Evolutionary conservation across 169 alveolate genomes (phyloP), one percentile per base, ranked within the genome.

Genomic region (Cryptosporidium muris): DNA sequence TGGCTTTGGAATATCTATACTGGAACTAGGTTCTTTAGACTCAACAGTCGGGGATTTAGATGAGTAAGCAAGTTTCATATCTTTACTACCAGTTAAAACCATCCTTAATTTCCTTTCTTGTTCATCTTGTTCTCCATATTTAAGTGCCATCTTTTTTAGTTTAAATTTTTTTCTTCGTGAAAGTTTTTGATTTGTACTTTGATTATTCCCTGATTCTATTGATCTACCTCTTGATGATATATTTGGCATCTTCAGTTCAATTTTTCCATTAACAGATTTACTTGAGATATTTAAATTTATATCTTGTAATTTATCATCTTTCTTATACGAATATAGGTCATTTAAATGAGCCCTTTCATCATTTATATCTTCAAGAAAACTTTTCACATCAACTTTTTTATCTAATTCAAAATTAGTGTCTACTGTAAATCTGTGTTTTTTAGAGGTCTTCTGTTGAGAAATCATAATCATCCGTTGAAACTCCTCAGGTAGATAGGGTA

Each of bases 91-190:
- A 47, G 89, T 88, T 34, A 94, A 60, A 67, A 91, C 66, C 93
- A 92, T 60, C 66, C 88, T 88, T 43, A 91, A 45, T 80, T 91
- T 81, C 74, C 92, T 88, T 63, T 94, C 97, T 58, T 94, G 95
- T 12, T 94, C 95, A 67, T 90, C 93, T 80, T 92, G 90, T 38
- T 94, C 97, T 2, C 88, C 94, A 64, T 93, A 92, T 80, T 93
- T 92, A 58, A 91, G 90, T 67, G 92, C 91, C 34, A 90, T 81
- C 89, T 92, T 92, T 58, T 90, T 88, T 5, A 92, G 62, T 74
- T 92, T 92, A 16, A 89, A 89, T 56, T 89, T 80, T 80, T 91
- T 91, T 5, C 95, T 93, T 54, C 96, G 88, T 5, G 93, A 89
- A 12, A 90, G 51, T 45, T 89, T 64, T 65, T 62, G 51, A 5